These are phyloP conservation scores for Phyllosticta citrichinensis DNA, from an alignment of 2,329 filamentous ascomycete genomes.

Conservation along the genomic window DNA sequence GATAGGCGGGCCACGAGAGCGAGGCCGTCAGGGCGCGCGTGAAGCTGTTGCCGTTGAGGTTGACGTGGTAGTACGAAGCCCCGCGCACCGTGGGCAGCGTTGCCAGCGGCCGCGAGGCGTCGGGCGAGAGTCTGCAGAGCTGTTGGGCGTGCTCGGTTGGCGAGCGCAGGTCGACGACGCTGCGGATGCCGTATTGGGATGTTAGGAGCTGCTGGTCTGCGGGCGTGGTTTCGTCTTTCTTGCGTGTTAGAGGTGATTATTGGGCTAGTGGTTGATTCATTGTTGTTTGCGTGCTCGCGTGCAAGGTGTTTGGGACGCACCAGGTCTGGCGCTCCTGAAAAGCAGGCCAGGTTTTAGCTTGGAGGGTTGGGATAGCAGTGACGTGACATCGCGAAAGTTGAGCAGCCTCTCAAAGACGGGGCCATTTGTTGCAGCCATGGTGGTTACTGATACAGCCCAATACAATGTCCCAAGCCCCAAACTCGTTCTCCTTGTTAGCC, in stretches of 20 bases:
- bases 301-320: slow-evolving; percentile 12
- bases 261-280: slow-evolving; percentile 10
- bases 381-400: slow-evolving; percentile 26
- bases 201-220: slow-evolving; percentile 52
- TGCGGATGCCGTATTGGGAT: slow-evolving; percentile 54
- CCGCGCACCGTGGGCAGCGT: slow-evolving; percentile 53
- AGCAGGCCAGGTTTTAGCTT: slow-evolving; percentile 19
- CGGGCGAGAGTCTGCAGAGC: slow-evolving; percentile 48
- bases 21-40: slow-evolving; percentile 57
- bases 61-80: slow-evolving; percentile 55
- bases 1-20: slow-evolving; percentile 56
- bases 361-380: background rate
- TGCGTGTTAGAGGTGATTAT: background rate
- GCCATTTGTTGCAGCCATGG: background rate
- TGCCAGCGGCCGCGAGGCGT: slow-evolving; percentile 35
- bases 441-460: background rate
- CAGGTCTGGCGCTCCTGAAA: slow-evolving; percentile 27
- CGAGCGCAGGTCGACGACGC: slow-evolving; percentile 70
- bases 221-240: slow-evolving; percentile 57
- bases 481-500: background rate
- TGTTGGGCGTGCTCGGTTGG: slow-evolving; percentile 66
- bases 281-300: background rate
- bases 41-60: slow-evolving; percentile 63
- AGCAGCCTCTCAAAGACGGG: slow-evolving; percentile 19
- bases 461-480: background rate